Evolutionary conservation across 371 early-diverging fungal species (phyloP).

Genomic region (Rhizopus stolonifer): DNA sequence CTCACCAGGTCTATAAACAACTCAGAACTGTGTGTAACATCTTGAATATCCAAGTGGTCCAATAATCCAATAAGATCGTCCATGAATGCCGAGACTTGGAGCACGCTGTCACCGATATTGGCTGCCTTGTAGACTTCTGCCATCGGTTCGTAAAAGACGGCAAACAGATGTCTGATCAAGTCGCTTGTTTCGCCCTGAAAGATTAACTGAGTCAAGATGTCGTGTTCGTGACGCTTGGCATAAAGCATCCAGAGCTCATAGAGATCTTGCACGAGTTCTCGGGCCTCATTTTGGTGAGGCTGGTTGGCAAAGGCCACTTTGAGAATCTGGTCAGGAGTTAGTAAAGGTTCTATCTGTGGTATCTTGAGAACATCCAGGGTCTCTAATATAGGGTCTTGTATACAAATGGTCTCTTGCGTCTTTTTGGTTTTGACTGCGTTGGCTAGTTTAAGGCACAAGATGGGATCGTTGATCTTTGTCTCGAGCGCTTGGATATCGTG

Average conservation of each 20-base stretch:
- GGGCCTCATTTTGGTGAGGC: constrained; percentile 19
- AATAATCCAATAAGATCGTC: constrained; percentile 61
- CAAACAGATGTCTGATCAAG: constrained; percentile 59
- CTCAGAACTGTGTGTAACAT: constrained; percentile 28
- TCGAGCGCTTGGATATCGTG: constrained; percentile 55
- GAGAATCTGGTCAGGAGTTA: constrained; percentile 44
- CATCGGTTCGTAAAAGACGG: constrained; percentile 66
- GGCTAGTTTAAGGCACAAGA: constrained; percentile 55
- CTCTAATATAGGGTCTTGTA: constrained; percentile 14
- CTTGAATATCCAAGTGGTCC: constrained; percentile 40
- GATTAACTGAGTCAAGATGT: constrained; percentile 52
- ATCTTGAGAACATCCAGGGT: constrained; percentile 45
- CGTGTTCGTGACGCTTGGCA: constrained; percentile 56
- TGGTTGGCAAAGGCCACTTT: constrained; percentile 32
- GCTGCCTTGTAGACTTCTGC: constrained; percentile 68
- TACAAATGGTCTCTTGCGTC: constrained; percentile 5
- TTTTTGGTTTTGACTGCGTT: constrained; percentile 52
- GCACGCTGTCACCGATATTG: constrained; percentile 60
- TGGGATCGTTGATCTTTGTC: constrained; percentile 43
- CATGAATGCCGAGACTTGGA: constrained; percentile 55
- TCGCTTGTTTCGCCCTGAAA: constrained; percentile 68
- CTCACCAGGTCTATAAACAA: constrained; percentile 50
- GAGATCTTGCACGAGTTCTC: constrained; percentile 37
- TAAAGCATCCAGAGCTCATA: constrained; percentile 53
- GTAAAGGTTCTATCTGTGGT: constrained; percentile 40